phyloP scores from a whole-genome alignment of 805 yeast species.

The Maudiozyma turicensis region DNA sequence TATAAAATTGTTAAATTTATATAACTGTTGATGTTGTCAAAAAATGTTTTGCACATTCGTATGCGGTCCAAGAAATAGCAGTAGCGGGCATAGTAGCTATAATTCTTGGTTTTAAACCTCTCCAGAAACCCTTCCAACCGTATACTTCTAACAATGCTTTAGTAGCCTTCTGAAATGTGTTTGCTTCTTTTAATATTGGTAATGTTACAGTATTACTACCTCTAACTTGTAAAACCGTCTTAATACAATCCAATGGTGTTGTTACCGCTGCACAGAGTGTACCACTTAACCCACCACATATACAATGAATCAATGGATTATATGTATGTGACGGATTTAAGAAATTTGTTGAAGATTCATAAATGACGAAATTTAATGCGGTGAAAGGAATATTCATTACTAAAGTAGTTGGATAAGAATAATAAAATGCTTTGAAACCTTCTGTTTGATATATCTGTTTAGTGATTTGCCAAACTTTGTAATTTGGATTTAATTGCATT shows the following conservation, averaged over 20 bases:
- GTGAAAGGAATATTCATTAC: slow-evolving; percentile 92
- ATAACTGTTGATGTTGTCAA: slow-evolving; percentile 5
- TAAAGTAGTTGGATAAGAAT: slow-evolving; percentile 91
- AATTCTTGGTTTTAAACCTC: slow-evolving; percentile 87
- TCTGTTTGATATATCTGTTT: slow-evolving; percentile 46
- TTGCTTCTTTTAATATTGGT: slow-evolving; percentile 37
- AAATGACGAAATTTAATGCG: slow-evolving; percentile 86
- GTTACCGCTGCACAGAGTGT: slow-evolving; percentile 95
- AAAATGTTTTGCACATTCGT: slow-evolving; percentile 84
- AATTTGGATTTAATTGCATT: slow-evolving; percentile 53
- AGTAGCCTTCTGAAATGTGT: slow-evolving; percentile 69
- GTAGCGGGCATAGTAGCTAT: slow-evolving; percentile 95
- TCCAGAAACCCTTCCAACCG: slow-evolving; percentile 59
- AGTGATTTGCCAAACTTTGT: slow-evolving; percentile 21
- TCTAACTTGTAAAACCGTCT: slow-evolving; percentile 83
- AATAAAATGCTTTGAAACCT: slow-evolving; percentile 73
- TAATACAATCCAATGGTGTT: slow-evolving; percentile 89
- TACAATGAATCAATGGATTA: slow-evolving; percentile 86
- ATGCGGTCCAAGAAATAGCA: slow-evolving; percentile 96
- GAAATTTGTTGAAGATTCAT: slow-evolving; percentile 75
- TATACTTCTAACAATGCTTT: slow-evolving; percentile 50
- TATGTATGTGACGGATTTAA: slow-evolving; percentile 72
- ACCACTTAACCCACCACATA: slow-evolving; percentile 90
- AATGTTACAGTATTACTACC: slow-evolving; percentile 39
- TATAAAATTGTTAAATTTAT: not conserved